Evolutionary conservation across 805 yeast species (phyloP).

Genomic region (Ogataea kodamae): DNA sequence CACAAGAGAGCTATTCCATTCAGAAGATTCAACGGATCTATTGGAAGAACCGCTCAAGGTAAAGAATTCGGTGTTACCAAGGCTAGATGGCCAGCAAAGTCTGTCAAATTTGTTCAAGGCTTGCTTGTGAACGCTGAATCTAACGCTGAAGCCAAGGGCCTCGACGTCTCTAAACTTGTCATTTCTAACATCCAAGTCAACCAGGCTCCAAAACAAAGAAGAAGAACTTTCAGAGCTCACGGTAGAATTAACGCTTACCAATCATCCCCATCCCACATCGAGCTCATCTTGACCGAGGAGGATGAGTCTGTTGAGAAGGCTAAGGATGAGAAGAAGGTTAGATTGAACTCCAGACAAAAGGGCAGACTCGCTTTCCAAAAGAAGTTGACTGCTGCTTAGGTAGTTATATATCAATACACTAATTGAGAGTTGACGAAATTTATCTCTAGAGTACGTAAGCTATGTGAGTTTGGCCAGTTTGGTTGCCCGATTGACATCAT

Average conservation of each 20-base stretch:
- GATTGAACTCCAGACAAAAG: conserved; percentile 86
- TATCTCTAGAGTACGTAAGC: conserved; percentile 2
- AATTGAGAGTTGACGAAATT: conserved; percentile 11
- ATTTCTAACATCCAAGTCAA: conserved; percentile 98
- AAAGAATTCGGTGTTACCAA: conserved; percentile 99
- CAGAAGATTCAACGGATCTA: conserved; percentile 95
- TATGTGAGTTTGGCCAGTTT: conserved; percentile 5
- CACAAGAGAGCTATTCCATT: conserved; percentile 99
- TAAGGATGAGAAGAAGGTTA: conserved; percentile 45
- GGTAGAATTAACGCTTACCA: conserved; percentile 99
- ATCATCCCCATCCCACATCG: conserved; percentile 98
- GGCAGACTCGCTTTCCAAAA: conserved; percentile 88
- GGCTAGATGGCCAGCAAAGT: conserved; percentile 99
- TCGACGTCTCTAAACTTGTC: conserved; percentile 90
- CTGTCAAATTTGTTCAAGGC: conserved; percentile 92
- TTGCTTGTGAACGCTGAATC: conserved; percentile 96
- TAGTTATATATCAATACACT: conserved; percentile 15
- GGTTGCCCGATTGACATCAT: no score
- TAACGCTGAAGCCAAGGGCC: conserved; percentile 99
- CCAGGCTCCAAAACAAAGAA: conserved; percentile 99
- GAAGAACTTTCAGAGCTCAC: conserved; percentile 99
- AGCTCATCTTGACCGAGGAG: conserved; percentile 92
- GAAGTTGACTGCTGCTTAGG: conserved; percentile 68
- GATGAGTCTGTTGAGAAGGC: conserved; percentile 94
- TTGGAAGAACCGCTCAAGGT: conserved; percentile 99